Evolutionary conservation across 2,329 filamentous ascomycete species (phyloP).

Genomic region (Monascus ruber): DNA sequence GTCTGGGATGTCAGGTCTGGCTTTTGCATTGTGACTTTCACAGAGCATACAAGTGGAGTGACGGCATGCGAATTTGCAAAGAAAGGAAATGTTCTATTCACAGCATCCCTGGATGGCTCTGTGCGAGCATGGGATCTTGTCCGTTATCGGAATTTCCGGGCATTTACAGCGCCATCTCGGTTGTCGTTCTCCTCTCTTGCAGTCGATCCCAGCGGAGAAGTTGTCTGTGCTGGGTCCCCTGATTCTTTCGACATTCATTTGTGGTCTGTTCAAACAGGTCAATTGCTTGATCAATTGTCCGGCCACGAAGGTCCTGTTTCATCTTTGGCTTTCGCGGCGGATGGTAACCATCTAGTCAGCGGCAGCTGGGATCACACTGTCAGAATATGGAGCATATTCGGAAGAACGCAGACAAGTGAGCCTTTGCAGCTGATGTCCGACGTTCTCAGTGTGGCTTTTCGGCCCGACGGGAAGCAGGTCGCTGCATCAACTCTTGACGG

Average conservation of each 20-base stretch:
- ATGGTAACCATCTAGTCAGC: conserved; percentile 71
- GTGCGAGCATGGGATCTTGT: conserved; percentile 93
- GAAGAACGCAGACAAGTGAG: conserved; percentile 86
- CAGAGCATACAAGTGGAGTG: conserved; percentile 87
- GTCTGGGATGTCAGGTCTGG: conserved; percentile 96
- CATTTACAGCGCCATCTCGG: conserved; percentile 85
- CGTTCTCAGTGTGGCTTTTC: conserved; percentile 72
- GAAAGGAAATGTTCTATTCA: conserved; percentile 91
- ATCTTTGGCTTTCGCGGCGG: conserved; percentile 75
- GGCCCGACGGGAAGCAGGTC: conserved; percentile 83
- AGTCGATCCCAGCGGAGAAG: conserved; percentile 93
- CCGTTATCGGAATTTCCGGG: conserved; percentile 91
- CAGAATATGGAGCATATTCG: conserved; percentile 91
- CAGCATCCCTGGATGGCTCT: conserved; percentile 86
- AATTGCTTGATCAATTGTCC: conserved; percentile 78
- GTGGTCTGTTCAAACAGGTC: conserved; percentile 96
- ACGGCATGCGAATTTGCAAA: conserved; percentile 90
- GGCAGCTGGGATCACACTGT: conserved; percentile 97
- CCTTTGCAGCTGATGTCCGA: conserved; percentile 86
- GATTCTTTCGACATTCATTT: conserved; percentile 97
- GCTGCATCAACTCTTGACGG: conserved; percentile 89
- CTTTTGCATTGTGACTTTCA: conserved; percentile 97
- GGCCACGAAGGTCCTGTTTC: conserved; percentile 93
- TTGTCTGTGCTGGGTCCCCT: conserved; percentile 86
- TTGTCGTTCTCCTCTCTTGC: conserved; percentile 89